phyloP scores from a whole-genome alignment of 1,284 basidiomycete genomes.

The Polyporus tsugae region DNA sequence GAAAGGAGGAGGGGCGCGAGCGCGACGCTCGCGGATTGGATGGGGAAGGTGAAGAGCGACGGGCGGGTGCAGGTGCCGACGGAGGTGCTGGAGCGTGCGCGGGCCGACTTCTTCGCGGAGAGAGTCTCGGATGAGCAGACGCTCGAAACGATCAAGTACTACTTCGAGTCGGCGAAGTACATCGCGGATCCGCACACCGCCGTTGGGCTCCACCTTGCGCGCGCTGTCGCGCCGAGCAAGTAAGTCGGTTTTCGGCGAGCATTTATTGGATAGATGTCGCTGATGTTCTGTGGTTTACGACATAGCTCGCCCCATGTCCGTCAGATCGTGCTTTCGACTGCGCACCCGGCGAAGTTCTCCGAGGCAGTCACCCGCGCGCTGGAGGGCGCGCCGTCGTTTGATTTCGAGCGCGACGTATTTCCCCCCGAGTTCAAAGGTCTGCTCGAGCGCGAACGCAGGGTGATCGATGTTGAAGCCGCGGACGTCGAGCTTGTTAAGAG shows the following conservation, averaged over 20 bases:
- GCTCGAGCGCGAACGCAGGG: constrained; percentile 76
- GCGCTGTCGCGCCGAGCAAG: constrained; percentile 52
- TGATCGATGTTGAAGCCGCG: constrained; percentile 78
- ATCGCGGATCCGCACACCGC: constrained; percentile 97
- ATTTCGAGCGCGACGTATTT: constrained; percentile 84
- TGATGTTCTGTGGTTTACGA: constrained; percentile 8
- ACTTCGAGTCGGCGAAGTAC: constrained; percentile 78
- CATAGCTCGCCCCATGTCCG: constrained; percentile 59
- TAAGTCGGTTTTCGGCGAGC: constrained; percentile 19
- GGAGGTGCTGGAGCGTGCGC: constrained; percentile 75
- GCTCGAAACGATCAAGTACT: constrained; percentile 79
- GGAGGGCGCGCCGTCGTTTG: constrained; percentile 60
- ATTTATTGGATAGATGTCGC: constrained; percentile 18
- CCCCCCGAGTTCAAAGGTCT: constrained; percentile 86
- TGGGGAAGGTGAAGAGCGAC: constrained; percentile 83
- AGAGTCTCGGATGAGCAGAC: constrained; percentile 91
- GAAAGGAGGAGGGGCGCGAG: constrained; percentile 64
- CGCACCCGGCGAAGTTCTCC: constrained; percentile 98
- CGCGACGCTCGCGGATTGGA: constrained; percentile 82
- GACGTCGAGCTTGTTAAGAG: constrained; percentile 74
- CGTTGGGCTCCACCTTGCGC: constrained; percentile 85
- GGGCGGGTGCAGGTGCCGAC: constrained; percentile 83
- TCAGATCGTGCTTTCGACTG: constrained; percentile 94
- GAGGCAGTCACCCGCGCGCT: constrained; percentile 90
- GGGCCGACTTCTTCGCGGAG: constrained; percentile 89